phyloP scores from a whole-genome alignment of 495 filamentous ascomycete genomes.

The Elaphomyces granulatus region DNA sequence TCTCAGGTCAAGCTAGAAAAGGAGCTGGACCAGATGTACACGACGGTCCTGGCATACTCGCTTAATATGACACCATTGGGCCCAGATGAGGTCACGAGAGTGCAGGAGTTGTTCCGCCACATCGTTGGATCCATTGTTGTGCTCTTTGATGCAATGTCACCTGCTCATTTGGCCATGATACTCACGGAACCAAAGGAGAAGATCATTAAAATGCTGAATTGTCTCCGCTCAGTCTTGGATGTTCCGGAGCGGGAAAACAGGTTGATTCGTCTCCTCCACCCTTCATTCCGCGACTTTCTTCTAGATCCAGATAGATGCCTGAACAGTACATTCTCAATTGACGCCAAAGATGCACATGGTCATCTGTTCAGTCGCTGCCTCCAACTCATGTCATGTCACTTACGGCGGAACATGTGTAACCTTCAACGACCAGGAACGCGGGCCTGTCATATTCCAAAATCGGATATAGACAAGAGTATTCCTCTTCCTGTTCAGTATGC shows the following conservation, averaged over 20 bases:
- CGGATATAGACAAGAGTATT: constrained; percentile 13
- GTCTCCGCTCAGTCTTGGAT: constrained; percentile 22
- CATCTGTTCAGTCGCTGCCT: too few species aligned
- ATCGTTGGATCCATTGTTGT: constrained; percentile 18
- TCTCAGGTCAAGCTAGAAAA: too few species aligned
- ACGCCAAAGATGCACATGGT: constrained; percentile 8
- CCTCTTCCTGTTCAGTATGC: constrained; percentile 24
- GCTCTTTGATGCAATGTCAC: constrained; percentile 17
- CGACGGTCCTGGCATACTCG: too few species aligned
- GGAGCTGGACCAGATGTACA: too few species aligned
- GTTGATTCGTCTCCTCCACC: constrained; percentile 3
- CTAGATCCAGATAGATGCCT: constrained; percentile 1
- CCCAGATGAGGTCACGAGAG: constrained; percentile 3
- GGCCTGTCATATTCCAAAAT: too few species aligned
- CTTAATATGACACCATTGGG: too few species aligned
- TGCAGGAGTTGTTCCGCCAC: neutral
- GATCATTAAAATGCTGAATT: constrained; percentile 5
- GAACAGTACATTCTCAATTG: constrained; percentile 11
- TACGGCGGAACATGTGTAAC: constrained; percentile 28
- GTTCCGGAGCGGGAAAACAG: constrained; percentile 15
- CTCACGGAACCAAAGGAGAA: neutral
- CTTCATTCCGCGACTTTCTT: constrained; percentile 6
- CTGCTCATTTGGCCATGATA: constrained; percentile 9
- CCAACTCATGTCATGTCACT: constrained; percentile 14
- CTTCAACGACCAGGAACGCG: constrained; percentile 13